Evolutionary conservation across 1,139 yeast genomes (phyloP).

Genomic region (Yamadazyma trypodendri): DNA sequence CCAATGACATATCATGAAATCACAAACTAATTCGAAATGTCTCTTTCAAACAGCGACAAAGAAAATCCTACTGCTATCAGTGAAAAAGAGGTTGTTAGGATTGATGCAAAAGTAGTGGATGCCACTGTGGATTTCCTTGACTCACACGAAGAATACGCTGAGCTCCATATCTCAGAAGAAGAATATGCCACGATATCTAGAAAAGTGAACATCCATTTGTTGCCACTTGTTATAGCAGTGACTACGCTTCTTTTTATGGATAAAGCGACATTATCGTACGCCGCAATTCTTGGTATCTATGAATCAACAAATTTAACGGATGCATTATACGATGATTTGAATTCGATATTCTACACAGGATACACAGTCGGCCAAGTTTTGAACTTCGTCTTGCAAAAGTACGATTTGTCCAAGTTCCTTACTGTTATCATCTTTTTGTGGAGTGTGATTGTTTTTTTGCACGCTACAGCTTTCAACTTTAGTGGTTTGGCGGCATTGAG

Average conservation of each 20-base stretch:
- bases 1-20: background rate
- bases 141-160: constrained; percentile 2
- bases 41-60: background rate
- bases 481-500: constrained; percentile 26
- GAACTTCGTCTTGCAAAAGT: constrained; percentile 9
- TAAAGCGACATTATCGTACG: constrained; percentile 43
- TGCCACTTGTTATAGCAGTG: constrained; percentile 19
- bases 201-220: constrained; percentile 54
- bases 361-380: constrained; percentile 6
- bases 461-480: constrained; percentile 20
- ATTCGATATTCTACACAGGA: constrained; percentile 22
- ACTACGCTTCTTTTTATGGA: constrained; percentile 43
- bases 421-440: constrained; percentile 15
- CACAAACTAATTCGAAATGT: background rate
- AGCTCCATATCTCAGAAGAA: background rate
- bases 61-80: background rate
- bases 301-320: constrained; percentile 35
- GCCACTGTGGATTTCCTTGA: constrained; percentile 2
- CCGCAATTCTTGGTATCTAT: constrained; percentile 40
- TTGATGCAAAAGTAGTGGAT: background rate
- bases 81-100: background rate
- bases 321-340: constrained; percentile 28
- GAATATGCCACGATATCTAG: background rate
- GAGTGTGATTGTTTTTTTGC: constrained; percentile 15
- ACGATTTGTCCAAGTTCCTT: constrained; percentile 11